Conservation (phyloP, 2,329 filamentous ascomycete species). For the Chaetomium strumarium region DNA sequence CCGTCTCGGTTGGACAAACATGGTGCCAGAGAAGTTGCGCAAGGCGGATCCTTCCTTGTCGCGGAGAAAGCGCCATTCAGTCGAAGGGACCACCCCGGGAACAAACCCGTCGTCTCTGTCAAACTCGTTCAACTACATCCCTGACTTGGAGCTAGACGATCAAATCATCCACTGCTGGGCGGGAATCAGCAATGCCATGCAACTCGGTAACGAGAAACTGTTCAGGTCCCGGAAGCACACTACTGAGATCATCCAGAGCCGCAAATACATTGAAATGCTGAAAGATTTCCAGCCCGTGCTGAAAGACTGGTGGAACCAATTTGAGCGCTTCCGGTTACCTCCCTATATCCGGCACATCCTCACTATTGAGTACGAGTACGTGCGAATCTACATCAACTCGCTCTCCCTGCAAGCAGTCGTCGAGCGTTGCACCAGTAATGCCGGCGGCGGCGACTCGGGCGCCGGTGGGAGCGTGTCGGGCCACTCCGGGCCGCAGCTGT, state of each 20-base stretch:
- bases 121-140: conserved; percentile 59
- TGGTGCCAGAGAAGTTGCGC: conserved; percentile 69
- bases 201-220: conserved; percentile 79
- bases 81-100: conserved; percentile 54
- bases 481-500: conserved; percentile 39
- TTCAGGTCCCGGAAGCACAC: conserved; percentile 86
- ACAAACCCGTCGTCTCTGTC: conserved; percentile 52
- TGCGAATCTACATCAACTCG: conserved; percentile 90
- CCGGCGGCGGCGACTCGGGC: conserved; percentile 39
- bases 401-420: conserved; percentile 91
- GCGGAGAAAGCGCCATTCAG: conserved; percentile 43
- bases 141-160: conserved; percentile 60
- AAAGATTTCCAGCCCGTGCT: conserved; percentile 76
- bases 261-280: conserved; percentile 74
- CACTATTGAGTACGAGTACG: conserved; percentile 92
- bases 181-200: conserved; percentile 87
- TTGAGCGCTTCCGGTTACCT: conserved; percentile 68
- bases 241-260: conserved; percentile 79
- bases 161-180: conserved; percentile 85
- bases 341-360: conserved; percentile 68
- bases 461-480: conserved; percentile 31
- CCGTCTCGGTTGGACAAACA: conserved; percentile 84
- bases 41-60: conserved; percentile 52
- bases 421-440: conserved; percentile 79
- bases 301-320: conserved; percentile 71